These are phyloP conservation scores for apple (Malus domestica) DNA, from an alignment of 306 rosid species.

Conservation along the genomic window DNA sequence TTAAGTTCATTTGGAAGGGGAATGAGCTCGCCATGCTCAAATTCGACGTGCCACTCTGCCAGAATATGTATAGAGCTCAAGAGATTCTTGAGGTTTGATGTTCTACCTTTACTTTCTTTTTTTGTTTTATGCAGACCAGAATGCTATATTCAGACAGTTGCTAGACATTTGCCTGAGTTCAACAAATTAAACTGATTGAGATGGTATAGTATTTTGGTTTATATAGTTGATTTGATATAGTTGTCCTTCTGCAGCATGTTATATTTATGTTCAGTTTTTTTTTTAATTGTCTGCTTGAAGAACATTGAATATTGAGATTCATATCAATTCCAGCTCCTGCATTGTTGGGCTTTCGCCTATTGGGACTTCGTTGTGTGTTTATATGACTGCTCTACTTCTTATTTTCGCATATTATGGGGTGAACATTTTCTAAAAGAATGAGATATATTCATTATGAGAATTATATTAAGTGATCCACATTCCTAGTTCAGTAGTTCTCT, in stretches of 20 bases:
- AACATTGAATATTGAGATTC: neutral
- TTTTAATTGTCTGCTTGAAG: neutral
- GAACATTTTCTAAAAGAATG: neutral
- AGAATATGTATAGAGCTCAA: constrained; percentile 83
- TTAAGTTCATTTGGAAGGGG: constrained; percentile 47
- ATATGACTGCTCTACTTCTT: neutral
- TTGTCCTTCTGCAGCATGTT: neutral
- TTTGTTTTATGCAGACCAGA: neutral
- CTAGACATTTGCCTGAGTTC: neutral
- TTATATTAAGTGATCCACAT: neutral
- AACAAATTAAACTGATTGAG: neutral
- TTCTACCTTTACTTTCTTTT: neutral
- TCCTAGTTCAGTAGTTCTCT: neutral
- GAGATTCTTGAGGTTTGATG: constrained; percentile 74
- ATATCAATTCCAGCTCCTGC: neutral
- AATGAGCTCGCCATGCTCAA: constrained; percentile 78
- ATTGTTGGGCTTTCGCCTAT: neutral
- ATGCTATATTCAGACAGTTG: neutral
- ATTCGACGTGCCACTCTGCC: constrained; percentile 65
- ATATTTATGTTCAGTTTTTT: neutral
- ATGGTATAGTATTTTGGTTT: neutral
- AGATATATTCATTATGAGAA: neutral
- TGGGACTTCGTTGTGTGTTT: neutral
- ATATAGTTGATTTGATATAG: neutral
- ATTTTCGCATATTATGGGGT: neutral